phyloP scores from a whole-genome alignment of 768 basidiomycete genomes.

The Amanita exitialis region DNA sequence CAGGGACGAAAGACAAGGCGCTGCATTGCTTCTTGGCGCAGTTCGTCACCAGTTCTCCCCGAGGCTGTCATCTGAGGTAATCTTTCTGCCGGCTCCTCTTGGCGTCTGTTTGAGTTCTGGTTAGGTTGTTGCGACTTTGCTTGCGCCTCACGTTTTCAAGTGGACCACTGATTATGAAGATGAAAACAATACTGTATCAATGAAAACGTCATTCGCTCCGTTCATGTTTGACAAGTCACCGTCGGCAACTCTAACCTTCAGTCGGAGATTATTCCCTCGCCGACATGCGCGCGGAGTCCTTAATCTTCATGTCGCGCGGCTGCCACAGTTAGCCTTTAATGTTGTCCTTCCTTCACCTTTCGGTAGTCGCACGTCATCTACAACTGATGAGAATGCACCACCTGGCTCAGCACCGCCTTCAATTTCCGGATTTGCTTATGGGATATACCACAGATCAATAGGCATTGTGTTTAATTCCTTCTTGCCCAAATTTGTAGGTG shows the following conservation, averaged over 20 bases:
- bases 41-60: slow-evolving; percentile 73
- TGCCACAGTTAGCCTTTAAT: slow-evolving; percentile 29
- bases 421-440: slow-evolving; percentile 36
- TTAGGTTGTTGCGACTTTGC: slow-evolving; percentile 29
- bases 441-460: slow-evolving; percentile 34
- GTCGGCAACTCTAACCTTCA: slow-evolving; percentile 31
- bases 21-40: slow-evolving; percentile 52
- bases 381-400: slow-evolving; percentile 12
- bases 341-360: slow-evolving; percentile 33
- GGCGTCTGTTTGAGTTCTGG: slow-evolving; percentile 11
- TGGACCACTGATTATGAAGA: slow-evolving; percentile 40
- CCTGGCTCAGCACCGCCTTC: slow-evolving; percentile 27
- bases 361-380: slow-evolving; percentile 14
- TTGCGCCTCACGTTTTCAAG: slow-evolving; percentile 29
- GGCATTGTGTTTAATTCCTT: slow-evolving; percentile 39
- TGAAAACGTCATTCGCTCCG: slow-evolving; percentile 28
- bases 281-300: slow-evolving; percentile 37
- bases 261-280: slow-evolving; percentile 42
- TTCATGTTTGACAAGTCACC: slow-evolving; percentile 20
- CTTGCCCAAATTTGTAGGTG: slow-evolving; percentile 37
- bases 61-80: slow-evolving; percentile 38
- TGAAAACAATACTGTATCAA: slow-evolving; percentile 31
- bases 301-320: slow-evolving; percentile 23
- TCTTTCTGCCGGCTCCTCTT: slow-evolving; percentile 11
- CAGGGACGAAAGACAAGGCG: slow-evolving; percentile 14